Evolutionary conservation across 208 protist species (phyloP), one percentile per base, ranked within the genome.

Genomic region (Trypanosoma melophagium): DNA sequence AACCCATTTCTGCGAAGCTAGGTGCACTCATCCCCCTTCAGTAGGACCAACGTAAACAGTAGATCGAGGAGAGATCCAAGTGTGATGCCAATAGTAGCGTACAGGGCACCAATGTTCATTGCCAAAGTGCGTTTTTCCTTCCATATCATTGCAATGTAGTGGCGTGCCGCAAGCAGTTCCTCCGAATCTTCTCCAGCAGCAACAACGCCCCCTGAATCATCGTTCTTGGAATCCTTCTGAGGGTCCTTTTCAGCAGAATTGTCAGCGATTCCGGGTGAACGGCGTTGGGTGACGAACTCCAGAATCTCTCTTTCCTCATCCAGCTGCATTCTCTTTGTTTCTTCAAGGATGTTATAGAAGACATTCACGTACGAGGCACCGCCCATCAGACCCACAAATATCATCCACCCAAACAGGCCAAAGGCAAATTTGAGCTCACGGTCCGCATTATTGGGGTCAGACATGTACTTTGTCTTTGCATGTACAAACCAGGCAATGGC

Each of bases 351-450:
- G 19, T 95, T 71, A 65, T 92, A 96, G 50, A 97, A 97, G 17
- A 88, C 77, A 70, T 97, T 97, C 13, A 97, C 94, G 72, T 97
- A 97, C 9, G 84, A 94, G 7, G 89, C 84, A 38, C 94, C 94
- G 44, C 94, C 91, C 19, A 97, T 58, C 10, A 97, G 69, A 21
- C 94, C 94, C 31, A 96, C 87, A 53, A 90, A 96, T n/a, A 97
- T 22, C 92, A 97, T 96, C 77, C 84, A 88, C 19, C 61, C 75
- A 57, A 96, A 97, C 12, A 92, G 73, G 3, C 87, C 21, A 64
- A 90, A 96, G 41, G 85, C 74, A 35, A 93, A 64, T 10, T 76
- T 77, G 16, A 84, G 53, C 69, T 93, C 67, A 35, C 51, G 60
- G 51, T 40, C 58, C 51, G 73, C 57, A 52, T 66, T 68, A 42